Percentiles rank a stretch among this genome's conserved stretches.
Evolutionary conservation across 768 basidiomycete genomes (phyloP).

Genomic region (Lentinus brumalis): DNA sequence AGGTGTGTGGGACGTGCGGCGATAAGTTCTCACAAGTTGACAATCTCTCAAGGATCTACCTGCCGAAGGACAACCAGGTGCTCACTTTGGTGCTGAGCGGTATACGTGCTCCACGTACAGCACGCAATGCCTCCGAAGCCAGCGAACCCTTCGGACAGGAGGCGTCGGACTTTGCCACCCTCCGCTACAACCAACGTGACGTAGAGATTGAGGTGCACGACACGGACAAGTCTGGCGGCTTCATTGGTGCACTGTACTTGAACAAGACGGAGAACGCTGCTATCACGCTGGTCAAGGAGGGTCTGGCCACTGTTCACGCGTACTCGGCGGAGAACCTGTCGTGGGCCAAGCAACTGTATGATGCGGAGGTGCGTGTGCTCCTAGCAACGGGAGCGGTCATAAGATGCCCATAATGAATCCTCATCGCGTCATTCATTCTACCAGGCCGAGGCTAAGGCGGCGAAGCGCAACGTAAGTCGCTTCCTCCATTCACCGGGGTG

Average conservation of each 20-base stretch:
- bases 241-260: slow-evolving; percentile 85
- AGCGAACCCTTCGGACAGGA: slow-evolving; percentile 88
- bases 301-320: slow-evolving; percentile 83
- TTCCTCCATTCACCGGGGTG: not conserved
- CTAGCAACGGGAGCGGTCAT: not conserved
- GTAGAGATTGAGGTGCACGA: slow-evolving; percentile 90
- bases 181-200: slow-evolving; percentile 91
- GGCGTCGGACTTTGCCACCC: slow-evolving; percentile 75
- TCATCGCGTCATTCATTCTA: slow-evolving; percentile 1
- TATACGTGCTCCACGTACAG: slow-evolving; percentile 87
- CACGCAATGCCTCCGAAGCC: slow-evolving; percentile 80
- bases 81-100: slow-evolving; percentile 91
- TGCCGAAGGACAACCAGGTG: slow-evolving; percentile 91
- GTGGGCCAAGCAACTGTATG: slow-evolving; percentile 78
- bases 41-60: slow-evolving; percentile 57
- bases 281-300: slow-evolving; percentile 80
- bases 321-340: slow-evolving; percentile 84
- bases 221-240: slow-evolving; percentile 93
- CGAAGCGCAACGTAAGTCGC: slow-evolving; percentile 68
- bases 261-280: slow-evolving; percentile 90
- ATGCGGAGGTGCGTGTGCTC: slow-evolving; percentile 67
- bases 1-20: slow-evolving; percentile 63
- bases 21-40: not conserved
- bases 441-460: slow-evolving; percentile 80
- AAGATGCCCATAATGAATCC: not conserved